phyloP scores from a whole-genome alignment of 129 eudicot genomes.

The Ambrosia artemisiifolia region DNA sequence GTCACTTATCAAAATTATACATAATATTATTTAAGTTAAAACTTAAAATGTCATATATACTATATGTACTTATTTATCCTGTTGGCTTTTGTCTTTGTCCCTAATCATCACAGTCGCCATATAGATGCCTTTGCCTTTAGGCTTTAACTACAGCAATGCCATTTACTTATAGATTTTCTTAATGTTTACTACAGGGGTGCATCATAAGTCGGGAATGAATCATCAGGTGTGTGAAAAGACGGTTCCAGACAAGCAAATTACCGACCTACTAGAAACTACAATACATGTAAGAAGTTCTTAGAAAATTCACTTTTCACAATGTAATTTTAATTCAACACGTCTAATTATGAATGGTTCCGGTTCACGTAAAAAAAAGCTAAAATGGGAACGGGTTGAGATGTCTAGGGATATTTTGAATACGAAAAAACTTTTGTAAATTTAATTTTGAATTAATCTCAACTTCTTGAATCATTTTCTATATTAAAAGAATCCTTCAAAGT shows the following conservation, averaged over 20 bases:
- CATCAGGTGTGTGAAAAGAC: slow-evolving; percentile 35
- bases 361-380: background rate
- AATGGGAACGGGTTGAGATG: background rate
- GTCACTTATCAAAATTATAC: background rate
- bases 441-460: background rate
- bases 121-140: background rate
- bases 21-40: background rate
- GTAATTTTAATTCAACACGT: background rate
- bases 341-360: background rate
- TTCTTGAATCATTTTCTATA: background rate
- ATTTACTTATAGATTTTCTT: background rate
- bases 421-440: background rate
- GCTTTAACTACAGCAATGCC: background rate
- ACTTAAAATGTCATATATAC: too few species aligned
- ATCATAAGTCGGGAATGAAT: slow-evolving; percentile 55
- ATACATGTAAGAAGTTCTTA: slow-evolving; percentile 38
- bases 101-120: background rate
- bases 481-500: too few species aligned
- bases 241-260: slow-evolving; percentile 43
- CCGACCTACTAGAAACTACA: slow-evolving; percentile 57
- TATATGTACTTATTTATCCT: background rate
- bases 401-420: background rate
- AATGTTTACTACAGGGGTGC: slow-evolving; percentile 41
- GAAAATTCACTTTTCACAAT: too few species aligned
- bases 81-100: background rate